Evolutionary conservation across 2,329 filamentous ascomycete genomes (phyloP).

Genomic region (Colletotrichum nymphaeae): DNA sequence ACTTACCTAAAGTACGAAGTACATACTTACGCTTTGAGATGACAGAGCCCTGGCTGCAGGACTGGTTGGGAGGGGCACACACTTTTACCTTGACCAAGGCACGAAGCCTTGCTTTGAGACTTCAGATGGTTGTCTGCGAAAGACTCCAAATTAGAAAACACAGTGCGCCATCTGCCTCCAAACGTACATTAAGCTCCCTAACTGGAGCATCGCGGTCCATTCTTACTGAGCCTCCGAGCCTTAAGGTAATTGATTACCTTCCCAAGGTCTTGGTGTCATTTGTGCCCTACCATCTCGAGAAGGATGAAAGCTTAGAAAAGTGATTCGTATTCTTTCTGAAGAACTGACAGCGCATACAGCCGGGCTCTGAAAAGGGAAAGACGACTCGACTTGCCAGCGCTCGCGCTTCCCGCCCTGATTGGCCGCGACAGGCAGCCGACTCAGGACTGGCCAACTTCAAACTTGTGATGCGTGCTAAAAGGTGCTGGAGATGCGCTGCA

Average conservation of each 20-base stretch:
- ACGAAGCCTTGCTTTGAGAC: background rate
- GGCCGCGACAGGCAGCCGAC: background rate
- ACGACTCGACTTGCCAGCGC: constrained; percentile 12
- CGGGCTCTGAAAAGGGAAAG: background rate
- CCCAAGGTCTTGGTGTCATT: no score
- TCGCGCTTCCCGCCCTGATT: background rate
- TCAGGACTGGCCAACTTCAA: background rate
- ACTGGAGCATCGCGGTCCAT: no score
- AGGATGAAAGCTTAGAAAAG: no score
- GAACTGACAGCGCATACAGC: background rate
- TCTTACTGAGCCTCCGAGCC: no score
- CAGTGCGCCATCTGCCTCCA: no score
- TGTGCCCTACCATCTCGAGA: no score
- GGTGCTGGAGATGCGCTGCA: constrained; percentile 3
- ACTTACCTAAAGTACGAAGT: background rate
- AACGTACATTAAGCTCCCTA: no score
- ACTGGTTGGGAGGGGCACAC: constrained; percentile 1
- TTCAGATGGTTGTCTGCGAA: background rate
- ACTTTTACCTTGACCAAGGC: background rate
- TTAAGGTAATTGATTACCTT: background rate
- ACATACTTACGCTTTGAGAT: constrained; percentile 3
- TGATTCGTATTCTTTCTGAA: no score
- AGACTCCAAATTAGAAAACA: background rate
- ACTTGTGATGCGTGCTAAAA: background rate
- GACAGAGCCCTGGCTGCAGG: constrained; percentile 15